These are phyloP conservation scores for Rhizopogon vesiculosus DNA, from an alignment of 768 basidiomycete genomes.

Conservation along the genomic window DNA sequence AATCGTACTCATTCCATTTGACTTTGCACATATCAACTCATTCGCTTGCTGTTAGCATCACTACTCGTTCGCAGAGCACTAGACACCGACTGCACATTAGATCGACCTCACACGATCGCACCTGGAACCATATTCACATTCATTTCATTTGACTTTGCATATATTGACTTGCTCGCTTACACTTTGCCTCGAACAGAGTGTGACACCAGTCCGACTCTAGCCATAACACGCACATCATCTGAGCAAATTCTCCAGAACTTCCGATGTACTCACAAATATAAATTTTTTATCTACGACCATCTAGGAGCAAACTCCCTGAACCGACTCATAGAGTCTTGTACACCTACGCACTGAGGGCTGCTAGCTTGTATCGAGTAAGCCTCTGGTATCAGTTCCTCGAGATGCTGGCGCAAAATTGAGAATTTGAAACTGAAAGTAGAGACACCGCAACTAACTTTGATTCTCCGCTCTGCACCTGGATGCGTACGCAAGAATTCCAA, in stretches of 20 bases:
- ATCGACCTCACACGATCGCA: too few relatives aligned
- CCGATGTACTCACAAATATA: background rate
- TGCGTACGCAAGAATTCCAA: conserved; percentile 77
- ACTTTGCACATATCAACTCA: too few relatives aligned
- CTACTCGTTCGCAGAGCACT: too few relatives aligned
- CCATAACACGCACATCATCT: too few relatives aligned
- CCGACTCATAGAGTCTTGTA: conserved; percentile 29
- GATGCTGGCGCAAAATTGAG: conserved; percentile 28
- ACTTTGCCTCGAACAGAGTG: too few relatives aligned
- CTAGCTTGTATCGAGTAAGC: conserved; percentile 50
- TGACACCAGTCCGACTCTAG: too few relatives aligned
- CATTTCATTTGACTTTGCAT: too few relatives aligned
- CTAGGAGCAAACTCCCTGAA: conserved; percentile 9
- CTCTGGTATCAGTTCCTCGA: conserved; percentile 53
- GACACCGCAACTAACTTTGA: conserved; percentile 46
- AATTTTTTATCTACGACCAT: background rate
- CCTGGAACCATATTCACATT: too few relatives aligned
- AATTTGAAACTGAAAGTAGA: background rate
- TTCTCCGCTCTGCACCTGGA: conserved; percentile 67
- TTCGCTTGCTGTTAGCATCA: too few relatives aligned
- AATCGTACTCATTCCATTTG: too few relatives aligned
- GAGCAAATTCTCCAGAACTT: background rate
- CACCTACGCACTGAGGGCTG: conserved; percentile 49
- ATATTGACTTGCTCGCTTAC: too few relatives aligned
- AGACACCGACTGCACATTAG: too few relatives aligned